phyloP scores from a whole-genome alignment of 2,329 filamentous ascomycete species.

The Dissoconium aciculare region DNA sequence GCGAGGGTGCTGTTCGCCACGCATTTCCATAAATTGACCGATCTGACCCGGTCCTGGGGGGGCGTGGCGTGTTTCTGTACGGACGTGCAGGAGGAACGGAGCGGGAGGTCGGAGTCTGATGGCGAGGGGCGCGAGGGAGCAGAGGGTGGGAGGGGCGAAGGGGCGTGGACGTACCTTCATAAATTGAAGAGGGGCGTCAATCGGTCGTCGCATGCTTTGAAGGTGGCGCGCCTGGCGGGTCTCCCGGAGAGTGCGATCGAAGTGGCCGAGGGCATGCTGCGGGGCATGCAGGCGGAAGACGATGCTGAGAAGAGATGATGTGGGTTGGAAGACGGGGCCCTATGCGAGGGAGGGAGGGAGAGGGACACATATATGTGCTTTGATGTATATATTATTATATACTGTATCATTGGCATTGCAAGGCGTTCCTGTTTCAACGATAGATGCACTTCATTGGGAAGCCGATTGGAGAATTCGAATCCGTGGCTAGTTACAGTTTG shows the following conservation, averaged over 20 bases:
- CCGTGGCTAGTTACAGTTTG: too few species aligned
- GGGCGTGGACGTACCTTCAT: constrained; percentile 74
- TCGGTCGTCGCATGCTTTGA: constrained; percentile 74
- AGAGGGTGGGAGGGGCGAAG: too few species aligned
- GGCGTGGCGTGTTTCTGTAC: constrained; percentile 70
- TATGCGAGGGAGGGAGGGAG: too few species aligned
- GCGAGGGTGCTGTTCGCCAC: constrained; percentile 83
- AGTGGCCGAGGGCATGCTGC: constrained; percentile 49
- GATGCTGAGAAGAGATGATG: not conserved
- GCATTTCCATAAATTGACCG: constrained; percentile 76
- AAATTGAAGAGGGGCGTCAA: constrained; percentile 70
- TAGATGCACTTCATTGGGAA: too few species aligned
- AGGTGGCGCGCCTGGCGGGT: constrained; percentile 76
- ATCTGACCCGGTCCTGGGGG: constrained; percentile 50
- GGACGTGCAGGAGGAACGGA: constrained; percentile 60
- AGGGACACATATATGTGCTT: too few species aligned
- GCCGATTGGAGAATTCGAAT: too few species aligned
- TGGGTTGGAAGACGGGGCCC: too few species aligned
- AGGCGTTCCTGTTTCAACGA: too few species aligned
- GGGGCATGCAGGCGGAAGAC: not conserved
- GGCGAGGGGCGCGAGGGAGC: too few species aligned
- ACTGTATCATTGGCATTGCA: too few species aligned
- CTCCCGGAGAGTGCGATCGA: constrained; percentile 58
- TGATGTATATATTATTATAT: too few species aligned
- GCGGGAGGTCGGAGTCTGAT: too few species aligned